Percentiles rank a stretch among this genome's conserved stretches.
phyloP scores from a whole-genome alignment of 2,329 filamentous ascomycete species.

The Penicillium carneum region DNA sequence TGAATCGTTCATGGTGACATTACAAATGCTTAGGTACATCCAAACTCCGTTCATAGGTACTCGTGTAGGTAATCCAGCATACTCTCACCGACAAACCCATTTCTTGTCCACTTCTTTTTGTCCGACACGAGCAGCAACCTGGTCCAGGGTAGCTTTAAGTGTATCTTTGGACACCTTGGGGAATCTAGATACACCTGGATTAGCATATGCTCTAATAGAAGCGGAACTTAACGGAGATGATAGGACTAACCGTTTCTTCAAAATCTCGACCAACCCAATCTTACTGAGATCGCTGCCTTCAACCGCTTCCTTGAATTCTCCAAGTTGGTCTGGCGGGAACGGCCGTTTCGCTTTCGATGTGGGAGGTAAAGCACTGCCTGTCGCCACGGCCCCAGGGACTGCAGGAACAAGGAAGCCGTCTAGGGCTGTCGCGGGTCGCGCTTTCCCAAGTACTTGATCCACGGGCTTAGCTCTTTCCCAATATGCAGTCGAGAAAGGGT shows the following conservation, averaged over 20 bases:
- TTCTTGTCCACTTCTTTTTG: slow-evolving; percentile 69
- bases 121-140: slow-evolving; percentile 69
- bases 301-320: slow-evolving; percentile 74
- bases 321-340: slow-evolving; percentile 67
- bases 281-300: slow-evolving; percentile 76
- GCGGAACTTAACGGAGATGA: not conserved
- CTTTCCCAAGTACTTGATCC: slow-evolving; percentile 34
- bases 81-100: slow-evolving; percentile 61
- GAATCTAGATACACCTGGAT: slow-evolving; percentile 58
- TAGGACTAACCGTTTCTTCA: slow-evolving; percentile 69
- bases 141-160: slow-evolving; percentile 73
- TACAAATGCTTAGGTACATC: slow-evolving; percentile 13
- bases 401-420: slow-evolving; percentile 34
- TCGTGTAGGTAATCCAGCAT: slow-evolving; percentile 2
- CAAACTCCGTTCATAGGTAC: slow-evolving; percentile 14
- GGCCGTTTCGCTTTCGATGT: slow-evolving; percentile 47
- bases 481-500: slow-evolving; percentile 84
- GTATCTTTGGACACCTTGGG: slow-evolving; percentile 72
- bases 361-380: slow-evolving; percentile 25
- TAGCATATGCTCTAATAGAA: slow-evolving; percentile 7
- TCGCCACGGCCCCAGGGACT: slow-evolving; percentile 17
- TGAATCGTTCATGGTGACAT: slow-evolving; percentile 9
- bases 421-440: slow-evolving; percentile 25
- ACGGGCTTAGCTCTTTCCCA: slow-evolving; percentile 63
- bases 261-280: slow-evolving; percentile 73